These are phyloP conservation scores for Paramecium biaurelia DNA, from an alignment of 73 alveolate genomes.

Conservation along the genomic window DNA sequence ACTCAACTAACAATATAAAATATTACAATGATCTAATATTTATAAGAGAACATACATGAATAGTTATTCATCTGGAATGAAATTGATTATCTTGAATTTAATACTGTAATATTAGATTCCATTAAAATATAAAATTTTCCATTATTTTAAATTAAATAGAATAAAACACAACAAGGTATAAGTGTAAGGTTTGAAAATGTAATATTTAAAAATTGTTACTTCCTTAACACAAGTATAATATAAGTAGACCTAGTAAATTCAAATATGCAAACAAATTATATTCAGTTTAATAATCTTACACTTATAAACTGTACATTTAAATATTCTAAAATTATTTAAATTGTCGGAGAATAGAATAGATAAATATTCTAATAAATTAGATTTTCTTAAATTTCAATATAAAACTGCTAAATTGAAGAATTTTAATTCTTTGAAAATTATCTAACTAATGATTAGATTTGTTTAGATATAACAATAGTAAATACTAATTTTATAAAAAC, in stretches of 20 bases:
- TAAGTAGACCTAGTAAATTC: background rate
- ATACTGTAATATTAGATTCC: background rate
- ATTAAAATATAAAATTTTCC: background rate
- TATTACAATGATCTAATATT: background rate
- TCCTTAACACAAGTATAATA: background rate
- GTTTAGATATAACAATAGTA: background rate
- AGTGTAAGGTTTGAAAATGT: background rate
- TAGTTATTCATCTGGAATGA: background rate
- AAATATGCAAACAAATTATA: background rate
- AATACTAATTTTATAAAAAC: background rate
- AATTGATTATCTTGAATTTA: background rate
- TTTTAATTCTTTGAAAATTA: background rate
- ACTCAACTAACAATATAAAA: background rate
- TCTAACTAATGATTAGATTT: background rate
- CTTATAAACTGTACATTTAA: background rate
- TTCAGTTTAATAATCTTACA: background rate
- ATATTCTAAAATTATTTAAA: background rate
- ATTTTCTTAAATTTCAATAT: background rate
- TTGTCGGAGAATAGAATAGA: background rate
- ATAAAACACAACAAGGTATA: background rate
- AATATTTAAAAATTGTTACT: background rate
- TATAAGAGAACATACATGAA: background rate
- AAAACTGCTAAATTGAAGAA: background rate
- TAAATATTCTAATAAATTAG: background rate
- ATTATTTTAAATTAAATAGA: background rate